Evolutionary conservation across 495 filamentous ascomycete genomes (phyloP).

Genomic region (Podospora comata): DNA sequence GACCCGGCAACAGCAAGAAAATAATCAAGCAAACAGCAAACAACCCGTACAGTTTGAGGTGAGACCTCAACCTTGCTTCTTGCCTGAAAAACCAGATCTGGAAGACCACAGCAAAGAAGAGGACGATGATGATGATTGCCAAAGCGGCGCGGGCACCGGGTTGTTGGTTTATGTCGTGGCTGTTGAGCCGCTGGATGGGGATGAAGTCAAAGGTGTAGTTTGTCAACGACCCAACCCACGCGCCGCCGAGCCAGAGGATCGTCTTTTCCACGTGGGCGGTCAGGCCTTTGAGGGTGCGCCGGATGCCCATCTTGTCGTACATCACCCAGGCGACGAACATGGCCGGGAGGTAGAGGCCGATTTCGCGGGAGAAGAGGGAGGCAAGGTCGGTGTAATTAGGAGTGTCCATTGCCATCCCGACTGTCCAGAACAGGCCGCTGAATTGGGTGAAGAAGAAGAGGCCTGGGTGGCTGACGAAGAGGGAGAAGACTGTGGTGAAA

Average conservation of each 20-base stretch:
- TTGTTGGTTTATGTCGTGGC: conserved; percentile 70
- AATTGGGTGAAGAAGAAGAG: conserved; percentile 71
- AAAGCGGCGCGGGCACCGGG: conserved; percentile 74
- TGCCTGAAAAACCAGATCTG: conserved; percentile 72
- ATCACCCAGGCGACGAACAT: conserved; percentile 72
- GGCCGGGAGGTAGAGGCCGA: conserved; percentile 73
- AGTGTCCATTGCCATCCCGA: conserved; percentile 76
- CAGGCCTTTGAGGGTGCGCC: conserved; percentile 50
- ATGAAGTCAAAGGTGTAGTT: conserved; percentile 85
- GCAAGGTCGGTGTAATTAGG: conserved; percentile 51
- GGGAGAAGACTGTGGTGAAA: conserved; percentile 61
- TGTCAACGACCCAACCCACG: conserved; percentile 74
- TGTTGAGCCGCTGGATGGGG: conserved; percentile 72
- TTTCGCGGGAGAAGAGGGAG: conserved; percentile 59
- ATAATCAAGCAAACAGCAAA: conserved; percentile 59
- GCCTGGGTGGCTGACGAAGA: conserved; percentile 66
- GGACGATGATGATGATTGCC: conserved; percentile 59
- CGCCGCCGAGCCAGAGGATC: conserved; percentile 69
- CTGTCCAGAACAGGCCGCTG: conserved; percentile 68
- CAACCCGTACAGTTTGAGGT: conserved; percentile 66
- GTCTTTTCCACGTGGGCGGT: conserved; percentile 68
- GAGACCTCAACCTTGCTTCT: conserved; percentile 63
- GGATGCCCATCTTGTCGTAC: conserved; percentile 59
- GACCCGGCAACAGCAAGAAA: conserved; percentile 64
- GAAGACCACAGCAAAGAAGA: conserved; percentile 56